Evolutionary conservation across 1,284 basidiomycete species (phyloP).

Genomic region (Cutaneotrichosporon dermatis): DNA sequence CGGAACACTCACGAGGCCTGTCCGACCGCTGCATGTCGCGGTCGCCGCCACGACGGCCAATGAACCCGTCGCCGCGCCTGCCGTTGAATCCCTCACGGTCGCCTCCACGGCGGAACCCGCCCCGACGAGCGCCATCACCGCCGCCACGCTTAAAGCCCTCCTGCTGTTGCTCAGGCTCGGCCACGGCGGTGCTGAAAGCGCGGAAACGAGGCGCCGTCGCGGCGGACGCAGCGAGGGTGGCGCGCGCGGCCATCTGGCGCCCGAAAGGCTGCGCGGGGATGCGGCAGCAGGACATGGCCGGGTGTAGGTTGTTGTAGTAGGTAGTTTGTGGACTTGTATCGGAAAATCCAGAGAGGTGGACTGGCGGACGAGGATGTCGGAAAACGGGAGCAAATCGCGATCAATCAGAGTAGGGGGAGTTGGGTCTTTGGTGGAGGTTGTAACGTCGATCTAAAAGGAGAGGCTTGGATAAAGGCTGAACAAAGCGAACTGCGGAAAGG

Average conservation of each 20-base stretch:
- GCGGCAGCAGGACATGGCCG: constrained; percentile 11
- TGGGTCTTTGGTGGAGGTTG: too few species aligned
- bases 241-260: constrained; percentile 1
- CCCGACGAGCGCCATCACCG: too few species aligned
- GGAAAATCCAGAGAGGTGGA: constrained; percentile 8
- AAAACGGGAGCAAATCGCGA: constrained; percentile 5
- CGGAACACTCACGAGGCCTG: too few species aligned
- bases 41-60: too few species aligned
- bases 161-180: neutral
- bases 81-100: too few species aligned
- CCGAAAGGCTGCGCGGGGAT: constrained; percentile 10
- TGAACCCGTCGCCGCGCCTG: too few species aligned
- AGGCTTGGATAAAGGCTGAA: too few species aligned
- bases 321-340: neutral
- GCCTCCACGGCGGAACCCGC: too few species aligned
- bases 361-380: neutral
- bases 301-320: neutral
- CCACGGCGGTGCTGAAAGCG: neutral
- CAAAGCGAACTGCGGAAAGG: too few species aligned
- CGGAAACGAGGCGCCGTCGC: neutral
- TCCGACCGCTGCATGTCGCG: too few species aligned
- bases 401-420: too few species aligned
- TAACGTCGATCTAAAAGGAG: too few species aligned
- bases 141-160: neutral
- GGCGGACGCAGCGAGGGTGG: neutral